A percentile compares a stretch with the other conserved stretches of the same genome.
These are phyloP conservation scores for Arabidopsis suecica DNA, from an alignment of 345 rosid genomes.

Conservation along the genomic window DNA sequence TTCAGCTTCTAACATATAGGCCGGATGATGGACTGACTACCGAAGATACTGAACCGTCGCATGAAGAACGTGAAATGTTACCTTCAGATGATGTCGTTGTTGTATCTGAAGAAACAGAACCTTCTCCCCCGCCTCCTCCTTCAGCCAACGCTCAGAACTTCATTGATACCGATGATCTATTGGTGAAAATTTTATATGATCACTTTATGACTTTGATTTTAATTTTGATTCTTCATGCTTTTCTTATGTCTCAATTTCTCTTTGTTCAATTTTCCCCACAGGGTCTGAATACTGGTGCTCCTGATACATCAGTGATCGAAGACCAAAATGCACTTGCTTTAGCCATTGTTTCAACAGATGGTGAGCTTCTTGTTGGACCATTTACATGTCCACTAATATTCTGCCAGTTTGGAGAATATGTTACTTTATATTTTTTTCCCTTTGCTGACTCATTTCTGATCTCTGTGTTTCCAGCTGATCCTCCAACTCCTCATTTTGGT, in stretches of 20 bases:
- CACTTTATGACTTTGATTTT: slow-evolving; percentile 2
- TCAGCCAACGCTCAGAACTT: slow-evolving; percentile 62
- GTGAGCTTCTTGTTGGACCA: slow-evolving; percentile 44
- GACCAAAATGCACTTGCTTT: slow-evolving; percentile 91
- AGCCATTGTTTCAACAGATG: slow-evolving; percentile 79
- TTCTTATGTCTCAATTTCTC: slow-evolving; percentile 4
- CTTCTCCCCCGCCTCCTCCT: slow-evolving; percentile 53
- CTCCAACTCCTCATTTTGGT: slow-evolving; percentile 58
- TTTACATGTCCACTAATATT: neutral
- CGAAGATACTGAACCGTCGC: slow-evolving; percentile 58
- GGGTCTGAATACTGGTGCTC: slow-evolving; percentile 67
- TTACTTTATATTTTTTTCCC: neutral
- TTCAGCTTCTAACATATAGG: slow-evolving; percentile 81
- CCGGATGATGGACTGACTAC: slow-evolving; percentile 70
- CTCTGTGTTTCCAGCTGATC: slow-evolving; percentile 27
- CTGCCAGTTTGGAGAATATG: neutral
- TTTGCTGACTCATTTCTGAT: neutral
- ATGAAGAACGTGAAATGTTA: slow-evolving; percentile 62
- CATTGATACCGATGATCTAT: slow-evolving; percentile 73
- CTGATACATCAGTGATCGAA: slow-evolving; percentile 78
- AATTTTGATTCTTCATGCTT: neutral
- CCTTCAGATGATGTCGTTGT: slow-evolving; percentile 57
- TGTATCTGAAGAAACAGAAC: slow-evolving; percentile 52
- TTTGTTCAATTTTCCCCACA: slow-evolving; percentile 41
- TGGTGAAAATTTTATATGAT: slow-evolving; percentile 56